Conservation (phyloP, 768 basidiomycete genomes). For the Hortiboletus flavorubellus region DNA sequence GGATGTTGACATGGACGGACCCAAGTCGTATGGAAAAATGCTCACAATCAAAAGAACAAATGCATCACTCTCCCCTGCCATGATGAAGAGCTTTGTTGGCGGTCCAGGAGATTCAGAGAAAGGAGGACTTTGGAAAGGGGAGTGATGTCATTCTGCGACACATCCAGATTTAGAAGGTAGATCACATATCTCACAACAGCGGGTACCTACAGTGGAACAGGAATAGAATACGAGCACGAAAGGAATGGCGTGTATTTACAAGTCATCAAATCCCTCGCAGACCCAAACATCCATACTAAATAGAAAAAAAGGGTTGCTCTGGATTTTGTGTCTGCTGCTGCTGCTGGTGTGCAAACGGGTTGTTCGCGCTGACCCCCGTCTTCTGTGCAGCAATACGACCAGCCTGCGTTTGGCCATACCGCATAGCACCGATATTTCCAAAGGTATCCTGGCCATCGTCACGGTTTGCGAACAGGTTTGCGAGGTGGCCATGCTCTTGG, state of each 20-base stretch:
- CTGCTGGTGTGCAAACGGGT: constrained; percentile 56
- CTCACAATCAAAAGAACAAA: constrained; percentile 12
- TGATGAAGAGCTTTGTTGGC: neutral
- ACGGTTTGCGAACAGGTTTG: constrained; percentile 77
- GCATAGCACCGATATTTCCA: constrained; percentile 78
- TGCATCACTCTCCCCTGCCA: constrained; percentile 14
- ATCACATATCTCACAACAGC: neutral
- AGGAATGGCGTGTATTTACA: constrained; percentile 17
- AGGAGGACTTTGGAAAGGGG: neutral
- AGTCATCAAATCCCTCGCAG: neutral
- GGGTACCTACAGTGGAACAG: neutral
- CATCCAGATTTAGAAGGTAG: constrained; percentile 19
- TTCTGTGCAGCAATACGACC: constrained; percentile 46
- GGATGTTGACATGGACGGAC: too few species aligned
- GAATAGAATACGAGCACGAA: constrained; percentile 15
- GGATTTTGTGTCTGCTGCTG: constrained; percentile 52
- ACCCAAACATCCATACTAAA: constrained; percentile 38
- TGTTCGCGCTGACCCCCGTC: constrained; percentile 48
- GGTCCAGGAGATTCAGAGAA: neutral
- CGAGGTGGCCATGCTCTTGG: constrained; percentile 71
- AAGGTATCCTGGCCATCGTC: constrained; percentile 96
- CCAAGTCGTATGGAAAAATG: neutral
- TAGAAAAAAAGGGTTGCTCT: constrained; percentile 81
- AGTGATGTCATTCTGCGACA: constrained; percentile 24
- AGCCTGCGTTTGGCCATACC: constrained; percentile 64